Evolutionary conservation across 176 grass and related monocot species (phyloP), one percentile per base, ranked within the genome.

Genomic region (Cenchrus americanus): DNA sequence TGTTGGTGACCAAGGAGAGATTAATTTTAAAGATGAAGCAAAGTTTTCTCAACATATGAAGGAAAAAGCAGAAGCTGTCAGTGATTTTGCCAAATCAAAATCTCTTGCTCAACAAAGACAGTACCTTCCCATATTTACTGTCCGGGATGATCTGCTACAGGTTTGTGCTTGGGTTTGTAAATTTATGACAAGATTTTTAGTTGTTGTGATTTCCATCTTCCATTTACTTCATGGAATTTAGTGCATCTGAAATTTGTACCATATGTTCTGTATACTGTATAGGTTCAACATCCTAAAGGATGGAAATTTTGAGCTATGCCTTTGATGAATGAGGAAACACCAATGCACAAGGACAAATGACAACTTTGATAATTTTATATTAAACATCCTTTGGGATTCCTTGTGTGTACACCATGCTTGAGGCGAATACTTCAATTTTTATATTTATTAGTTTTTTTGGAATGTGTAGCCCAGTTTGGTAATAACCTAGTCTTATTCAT

Each of bases 121-220:
- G 30, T 98, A 98, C 90, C 96, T 98, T 68, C 96, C 96, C 6
- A 98, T 98, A 94, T 98, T 85, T 84, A 95, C 96, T 60, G 89
- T 98, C 24, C 91, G 93, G 71, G 93, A 98, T 80, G 96, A 98
- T 46, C 81, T 96, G 26, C 87, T 98, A 87, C 93, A 98, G 96
- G 96, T 98, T 74, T 65, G 70, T 73, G 70, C 40, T 73, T 88
- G 63, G 12, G 48, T 68, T 66, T 76, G 14, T 34, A 47, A 71
- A 70, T 43, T 84, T 62, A 21, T 30, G 46, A 50, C 60, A 21
- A 66, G 9, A 47, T 66, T 78, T 43, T 40, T 37, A 37, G 7
- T 82, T 57, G 8, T 52, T 15, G 51, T 66, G 40, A 19, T 62
- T 46, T 66, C 23, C 0, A 3, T 71, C 14, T 41, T 76, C 54